Evolutionary conservation across 2,329 filamentous ascomycete genomes (phyloP).

Genomic region (Calonectria fujianensis): DNA sequence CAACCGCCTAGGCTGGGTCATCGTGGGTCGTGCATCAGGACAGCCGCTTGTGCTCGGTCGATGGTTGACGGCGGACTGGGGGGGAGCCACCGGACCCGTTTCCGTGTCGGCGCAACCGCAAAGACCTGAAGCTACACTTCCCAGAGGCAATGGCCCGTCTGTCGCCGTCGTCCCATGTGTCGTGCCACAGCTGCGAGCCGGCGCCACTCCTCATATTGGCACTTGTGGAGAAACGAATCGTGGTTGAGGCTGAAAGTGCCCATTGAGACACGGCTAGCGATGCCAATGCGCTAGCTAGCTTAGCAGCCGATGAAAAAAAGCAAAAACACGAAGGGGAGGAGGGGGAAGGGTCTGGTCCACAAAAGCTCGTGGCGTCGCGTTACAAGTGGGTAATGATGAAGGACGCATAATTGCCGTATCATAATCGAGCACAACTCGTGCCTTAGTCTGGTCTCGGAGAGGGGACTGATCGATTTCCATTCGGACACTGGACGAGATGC

Average conservation of each 20-base stretch:
- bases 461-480: slow-evolving; percentile 27
- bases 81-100: slow-evolving; percentile 23
- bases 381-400: slow-evolving; percentile 46
- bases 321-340: slow-evolving; percentile 36
- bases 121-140: slow-evolving; percentile 49
- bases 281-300: slow-evolving; percentile 47
- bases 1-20: slow-evolving; percentile 39
- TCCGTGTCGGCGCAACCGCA: slow-evolving; percentile 47
- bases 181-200: slow-evolving; percentile 50
- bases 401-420: slow-evolving; percentile 44
- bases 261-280: slow-evolving; percentile 45
- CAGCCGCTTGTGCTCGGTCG: slow-evolving; percentile 24
- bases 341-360: slow-evolving; percentile 49
- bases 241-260: slow-evolving; percentile 54
- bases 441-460: slow-evolving; percentile 34
- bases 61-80: slow-evolving; percentile 2
- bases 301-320: slow-evolving; percentile 49
- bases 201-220: slow-evolving; percentile 46
- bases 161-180: slow-evolving; percentile 52
- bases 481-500: slow-evolving; percentile 24
- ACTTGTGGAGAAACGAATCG: slow-evolving; percentile 43
- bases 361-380: slow-evolving; percentile 51
- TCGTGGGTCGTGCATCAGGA: slow-evolving; percentile 38
- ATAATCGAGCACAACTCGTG: slow-evolving; percentile 35
- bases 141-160: slow-evolving; percentile 45